Conservation (phyloP, 306 rosid species). For the Ceratonia siliqua region DNA sequence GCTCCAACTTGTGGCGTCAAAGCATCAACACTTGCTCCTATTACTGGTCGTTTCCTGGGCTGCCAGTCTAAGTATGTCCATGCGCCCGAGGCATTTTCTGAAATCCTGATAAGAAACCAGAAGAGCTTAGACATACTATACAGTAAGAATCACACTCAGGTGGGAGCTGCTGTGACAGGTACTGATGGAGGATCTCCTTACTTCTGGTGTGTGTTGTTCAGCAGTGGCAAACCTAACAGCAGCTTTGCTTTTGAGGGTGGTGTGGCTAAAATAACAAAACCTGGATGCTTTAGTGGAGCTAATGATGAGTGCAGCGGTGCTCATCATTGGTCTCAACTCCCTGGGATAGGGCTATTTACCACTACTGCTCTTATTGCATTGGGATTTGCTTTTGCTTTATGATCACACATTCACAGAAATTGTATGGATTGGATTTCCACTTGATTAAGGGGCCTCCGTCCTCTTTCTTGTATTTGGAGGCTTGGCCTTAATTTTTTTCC, state of each 20-base stretch:
- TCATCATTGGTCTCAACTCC: conserved; percentile 42
- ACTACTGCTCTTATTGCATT: conserved; percentile 32
- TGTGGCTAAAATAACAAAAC: conserved; percentile 58
- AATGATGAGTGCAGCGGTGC: conserved; percentile 56
- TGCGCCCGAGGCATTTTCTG: conserved; percentile 74
- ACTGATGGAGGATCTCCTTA: conserved; percentile 84
- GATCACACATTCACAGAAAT: conserved; percentile 27
- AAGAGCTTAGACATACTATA: conserved; percentile 76
- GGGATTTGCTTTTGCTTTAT: conserved; percentile 39
- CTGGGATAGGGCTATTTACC: conserved; percentile 37
- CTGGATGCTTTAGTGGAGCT: conserved; percentile 97
- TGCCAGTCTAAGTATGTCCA: conserved; percentile 74
- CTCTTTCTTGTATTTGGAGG: conserved; percentile 10
- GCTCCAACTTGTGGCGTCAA: conserved; percentile 80
- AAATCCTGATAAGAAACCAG: conserved; percentile 60
- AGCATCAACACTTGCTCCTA: conserved; percentile 61
- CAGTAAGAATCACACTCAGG: conserved; percentile 74
- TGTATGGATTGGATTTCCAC: conserved; percentile 9
- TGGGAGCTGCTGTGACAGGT: conserved; percentile 90
- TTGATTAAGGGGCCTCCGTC: conserved; percentile 2
- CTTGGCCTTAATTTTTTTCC: conserved; percentile 20
- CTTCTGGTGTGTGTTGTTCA: conserved; percentile 95
- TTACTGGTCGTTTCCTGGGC: conserved; percentile 89
- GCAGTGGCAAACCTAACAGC: conserved; percentile 64
- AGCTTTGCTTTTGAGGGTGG: conserved; percentile 74